Percentiles rank a stretch among this genome's conserved stretches.
phyloP scores from a whole-genome alignment of 768 basidiomycete genomes.

The Macrocybe gigantea region DNA sequence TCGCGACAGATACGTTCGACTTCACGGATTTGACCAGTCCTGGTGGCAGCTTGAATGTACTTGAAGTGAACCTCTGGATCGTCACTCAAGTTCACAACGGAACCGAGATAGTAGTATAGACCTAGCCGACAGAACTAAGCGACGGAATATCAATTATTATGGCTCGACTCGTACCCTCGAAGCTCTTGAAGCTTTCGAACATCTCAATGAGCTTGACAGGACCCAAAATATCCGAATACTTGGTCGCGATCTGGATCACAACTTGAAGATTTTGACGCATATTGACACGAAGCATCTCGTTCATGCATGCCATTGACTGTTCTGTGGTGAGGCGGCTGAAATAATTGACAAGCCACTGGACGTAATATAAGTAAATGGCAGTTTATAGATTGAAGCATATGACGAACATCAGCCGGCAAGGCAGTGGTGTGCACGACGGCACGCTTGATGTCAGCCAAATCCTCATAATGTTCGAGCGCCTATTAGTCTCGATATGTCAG shows the following conservation, averaged over 20 bases:
- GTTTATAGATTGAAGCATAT: background rate
- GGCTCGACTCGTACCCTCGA: constrained; percentile 59
- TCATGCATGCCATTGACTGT: constrained; percentile 92
- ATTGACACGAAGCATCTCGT: constrained; percentile 96
- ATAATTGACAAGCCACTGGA: constrained; percentile 92
- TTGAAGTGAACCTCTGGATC: constrained; percentile 99
- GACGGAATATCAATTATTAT: background rate
- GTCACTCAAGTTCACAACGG: constrained; percentile 93
- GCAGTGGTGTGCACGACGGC: constrained; percentile 89
- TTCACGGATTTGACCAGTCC: constrained; percentile 97
- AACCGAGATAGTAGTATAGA: constrained; percentile 97
- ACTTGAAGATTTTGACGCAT: constrained; percentile 97
- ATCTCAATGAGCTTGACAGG: constrained; percentile 97
- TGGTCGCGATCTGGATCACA: constrained; percentile 96
- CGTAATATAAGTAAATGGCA: constrained; percentile 2
- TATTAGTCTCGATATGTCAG: constrained; percentile 21
- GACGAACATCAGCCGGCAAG: constrained; percentile 74
- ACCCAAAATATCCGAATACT: constrained; percentile 97
- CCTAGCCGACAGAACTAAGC: constrained; percentile 32
- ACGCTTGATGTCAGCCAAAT: constrained; percentile 97
- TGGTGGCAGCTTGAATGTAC: constrained; percentile 97
- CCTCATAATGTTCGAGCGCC: constrained; percentile 98
- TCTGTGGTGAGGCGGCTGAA: constrained; percentile 97
- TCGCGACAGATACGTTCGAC: constrained; percentile 98
- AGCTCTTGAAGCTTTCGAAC: constrained; percentile 97